Percentiles rank a stretch among this genome's conserved stretches.
Evolutionary conservation across 768 basidiomycete genomes (phyloP).

Genomic region (Astraeus odoratus): DNA sequence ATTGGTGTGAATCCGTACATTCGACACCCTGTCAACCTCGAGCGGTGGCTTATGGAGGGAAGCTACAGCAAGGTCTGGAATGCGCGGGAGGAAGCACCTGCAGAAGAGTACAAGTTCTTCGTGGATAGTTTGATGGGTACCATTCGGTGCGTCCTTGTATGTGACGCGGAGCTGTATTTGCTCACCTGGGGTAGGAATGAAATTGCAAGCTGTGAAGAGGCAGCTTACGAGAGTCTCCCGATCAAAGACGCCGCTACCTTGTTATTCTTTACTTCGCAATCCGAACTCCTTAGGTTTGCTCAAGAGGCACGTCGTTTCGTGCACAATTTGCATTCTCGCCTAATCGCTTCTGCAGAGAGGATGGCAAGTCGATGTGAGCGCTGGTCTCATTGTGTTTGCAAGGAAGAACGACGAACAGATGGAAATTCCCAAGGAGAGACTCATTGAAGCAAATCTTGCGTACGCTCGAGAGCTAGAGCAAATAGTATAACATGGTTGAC

Average conservation of each 20-base stretch:
- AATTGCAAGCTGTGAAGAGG: conserved; percentile 94
- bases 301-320: conserved; percentile 46
- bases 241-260: conserved; percentile 85
- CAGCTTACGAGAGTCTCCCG: conserved; percentile 88
- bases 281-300: conserved; percentile 79
- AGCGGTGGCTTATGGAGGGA: conserved; percentile 98
- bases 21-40: conserved; percentile 83
- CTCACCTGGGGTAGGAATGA: conserved; percentile 59
- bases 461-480: conserved; percentile 89
- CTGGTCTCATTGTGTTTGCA: conserved; percentile 67
- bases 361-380: conserved; percentile 76
- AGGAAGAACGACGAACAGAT: conserved; percentile 74
- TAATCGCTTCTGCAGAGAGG: conserved; percentile 48
- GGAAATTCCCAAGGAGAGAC: conserved; percentile 80
- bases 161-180: not conserved
- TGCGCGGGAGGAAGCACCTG: conserved; percentile 85
- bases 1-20: conserved; percentile 67
- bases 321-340: not conserved
- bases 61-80: conserved; percentile 98
- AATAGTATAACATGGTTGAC: conserved; percentile 86
- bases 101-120: conserved; percentile 93
- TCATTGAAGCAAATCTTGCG: conserved; percentile 68
- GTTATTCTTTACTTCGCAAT: conserved; percentile 81
- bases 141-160: conserved; percentile 57
- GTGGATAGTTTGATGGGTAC: conserved; percentile 92